A percentile compares a stretch with the other conserved stretches of the same genome.
Conservation (phyloP, 2,329 filamentous ascomycete genomes). For the Torrubiella hemipterigena region DNA sequence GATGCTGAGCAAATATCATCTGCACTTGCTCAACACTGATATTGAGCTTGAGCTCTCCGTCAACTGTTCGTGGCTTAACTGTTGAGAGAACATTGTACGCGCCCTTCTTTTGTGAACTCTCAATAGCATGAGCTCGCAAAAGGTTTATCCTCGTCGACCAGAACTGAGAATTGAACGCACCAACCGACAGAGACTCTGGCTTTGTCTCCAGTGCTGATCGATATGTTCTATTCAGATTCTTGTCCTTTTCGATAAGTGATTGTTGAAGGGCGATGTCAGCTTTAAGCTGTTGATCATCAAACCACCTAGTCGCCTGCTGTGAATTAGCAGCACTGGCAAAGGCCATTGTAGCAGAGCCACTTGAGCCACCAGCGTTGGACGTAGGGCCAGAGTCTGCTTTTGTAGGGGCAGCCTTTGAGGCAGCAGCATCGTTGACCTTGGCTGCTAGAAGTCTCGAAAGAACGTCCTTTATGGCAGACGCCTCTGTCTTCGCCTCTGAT, state of each 20-base stretch:
- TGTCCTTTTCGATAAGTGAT: conserved; percentile 73
- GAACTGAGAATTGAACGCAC: conserved; percentile 82
- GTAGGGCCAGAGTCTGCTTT: conserved; percentile 15
- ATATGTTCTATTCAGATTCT: conserved; percentile 68
- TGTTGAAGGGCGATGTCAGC: conserved; percentile 73
- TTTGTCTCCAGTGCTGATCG: conserved; percentile 75
- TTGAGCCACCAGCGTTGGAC: conserved; percentile 18
- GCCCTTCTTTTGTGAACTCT: conserved; percentile 73
- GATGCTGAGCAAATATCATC: conserved; percentile 86
- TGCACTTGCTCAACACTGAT: conserved; percentile 87
- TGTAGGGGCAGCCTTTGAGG: conserved; percentile 32
- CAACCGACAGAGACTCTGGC: conserved; percentile 68
- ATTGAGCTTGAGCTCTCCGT: conserved; percentile 66
- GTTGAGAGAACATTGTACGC: conserved; percentile 89
- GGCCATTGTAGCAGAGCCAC: conserved; percentile 59
- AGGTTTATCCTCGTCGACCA: conserved; percentile 84
- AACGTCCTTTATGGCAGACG: conserved; percentile 71
- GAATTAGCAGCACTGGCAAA: conserved; percentile 59
- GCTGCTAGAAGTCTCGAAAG: conserved; percentile 66
- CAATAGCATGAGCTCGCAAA: conserved; percentile 80
- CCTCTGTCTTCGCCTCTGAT: conserved; percentile 65
- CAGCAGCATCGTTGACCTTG: conserved; percentile 42
- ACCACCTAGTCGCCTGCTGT: conserved; percentile 51
- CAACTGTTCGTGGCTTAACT: conserved; percentile 53
- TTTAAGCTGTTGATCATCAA: conserved; percentile 70